Evolutionary conservation across 1,139 yeast genomes (phyloP).

Genomic region (Nakaseomyces glabratus): DNA sequence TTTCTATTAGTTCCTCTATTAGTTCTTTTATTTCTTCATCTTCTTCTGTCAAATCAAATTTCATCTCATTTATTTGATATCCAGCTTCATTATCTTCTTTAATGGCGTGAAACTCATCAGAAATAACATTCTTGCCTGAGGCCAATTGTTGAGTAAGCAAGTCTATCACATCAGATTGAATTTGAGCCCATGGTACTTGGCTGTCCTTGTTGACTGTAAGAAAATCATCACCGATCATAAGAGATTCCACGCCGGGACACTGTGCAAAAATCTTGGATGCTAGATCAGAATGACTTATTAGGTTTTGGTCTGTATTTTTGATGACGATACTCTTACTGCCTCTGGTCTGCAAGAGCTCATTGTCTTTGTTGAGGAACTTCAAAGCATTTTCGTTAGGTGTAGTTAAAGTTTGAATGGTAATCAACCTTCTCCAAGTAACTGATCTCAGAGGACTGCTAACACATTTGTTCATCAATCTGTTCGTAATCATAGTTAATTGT

Average conservation of each 20-base stretch:
- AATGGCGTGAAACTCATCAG: slow-evolving; percentile 27
- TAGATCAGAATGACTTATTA: slow-evolving; percentile 58
- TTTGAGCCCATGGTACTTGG: slow-evolving; percentile 55
- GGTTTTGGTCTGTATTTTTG: slow-evolving; percentile 50
- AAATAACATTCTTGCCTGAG: slow-evolving; percentile 57
- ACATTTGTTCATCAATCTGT: too few relatives aligned
- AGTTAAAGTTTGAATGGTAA: slow-evolving; percentile 46
- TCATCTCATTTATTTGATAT: slow-evolving; percentile 25
- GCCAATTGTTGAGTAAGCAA: slow-evolving; percentile 76
- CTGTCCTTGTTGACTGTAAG: slow-evolving; percentile 73
- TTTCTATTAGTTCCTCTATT: slow-evolving; percentile 88
- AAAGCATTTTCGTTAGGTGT: slow-evolving; percentile 93
- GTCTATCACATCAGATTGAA: slow-evolving; percentile 84
- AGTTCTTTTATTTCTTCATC: slow-evolving; percentile 60
- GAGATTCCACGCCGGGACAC: slow-evolving; percentile 74
- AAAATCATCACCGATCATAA: slow-evolving; percentile 83
- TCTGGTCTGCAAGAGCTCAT: slow-evolving; percentile 43
- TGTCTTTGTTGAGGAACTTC: slow-evolving; percentile 67
- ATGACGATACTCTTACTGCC: slow-evolving; percentile 53
- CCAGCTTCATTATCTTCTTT: slow-evolving; percentile 30
- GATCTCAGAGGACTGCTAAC: too few relatives aligned
- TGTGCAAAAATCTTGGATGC: slow-evolving; percentile 66
- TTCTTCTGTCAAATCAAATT: slow-evolving; percentile 32
- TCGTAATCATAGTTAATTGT: too few relatives aligned
- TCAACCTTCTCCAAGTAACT: slow-evolving; percentile 11